A percentile compares a stretch with the other conserved stretches of the same genome.
These are phyloP conservation scores for Heliosperma pusillum DNA, from an alignment of 148 eudicot genomes.

Conservation along the genomic window DNA sequence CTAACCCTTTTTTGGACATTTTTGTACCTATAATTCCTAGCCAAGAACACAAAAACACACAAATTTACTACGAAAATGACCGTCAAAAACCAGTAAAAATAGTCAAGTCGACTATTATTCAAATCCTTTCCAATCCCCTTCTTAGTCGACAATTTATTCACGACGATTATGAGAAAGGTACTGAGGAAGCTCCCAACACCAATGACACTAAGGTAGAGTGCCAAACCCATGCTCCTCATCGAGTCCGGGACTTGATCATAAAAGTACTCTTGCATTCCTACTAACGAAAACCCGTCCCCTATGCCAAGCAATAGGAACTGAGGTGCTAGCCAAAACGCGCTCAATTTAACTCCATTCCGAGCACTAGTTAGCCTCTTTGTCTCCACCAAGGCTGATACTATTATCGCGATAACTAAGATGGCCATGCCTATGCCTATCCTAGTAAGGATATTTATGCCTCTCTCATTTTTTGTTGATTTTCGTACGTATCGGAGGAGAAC, in stretches of 20 bases:
- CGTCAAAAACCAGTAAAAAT: conserved; percentile 41
- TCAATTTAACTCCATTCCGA: no score
- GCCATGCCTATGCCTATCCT: conserved; percentile 62
- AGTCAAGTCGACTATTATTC: conserved; percentile 40
- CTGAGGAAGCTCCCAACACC: conserved; percentile 43
- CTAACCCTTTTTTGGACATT: conserved; percentile 25
- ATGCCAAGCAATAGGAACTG: no score
- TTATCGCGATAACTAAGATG: conserved; percentile 33
- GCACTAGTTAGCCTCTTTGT: conserved; percentile 30
- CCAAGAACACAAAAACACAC: conserved; percentile 29
- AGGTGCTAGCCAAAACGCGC: no score
- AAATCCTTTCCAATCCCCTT: conserved; percentile 49
- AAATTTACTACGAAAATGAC: conserved; percentile 28
- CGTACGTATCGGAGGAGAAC: conserved; percentile 44
- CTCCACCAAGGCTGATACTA: conserved; percentile 46
- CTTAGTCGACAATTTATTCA: conserved; percentile 34
- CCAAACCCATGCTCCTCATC: no score
- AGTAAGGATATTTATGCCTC: conserved; percentile 47
- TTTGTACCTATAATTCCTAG: no score
- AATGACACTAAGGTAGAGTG: no score
- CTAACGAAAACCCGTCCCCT: no score
- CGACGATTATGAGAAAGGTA: conserved; percentile 36
- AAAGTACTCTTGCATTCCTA: no score
- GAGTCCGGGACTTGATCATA: no score
- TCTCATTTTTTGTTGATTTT: conserved; percentile 36